Percentiles rank a stretch among this genome's conserved stretches.
These are phyloP conservation scores for Arthromyces matolae DNA, from an alignment of 768 basidiomycete species.

Conservation along the genomic window DNA sequence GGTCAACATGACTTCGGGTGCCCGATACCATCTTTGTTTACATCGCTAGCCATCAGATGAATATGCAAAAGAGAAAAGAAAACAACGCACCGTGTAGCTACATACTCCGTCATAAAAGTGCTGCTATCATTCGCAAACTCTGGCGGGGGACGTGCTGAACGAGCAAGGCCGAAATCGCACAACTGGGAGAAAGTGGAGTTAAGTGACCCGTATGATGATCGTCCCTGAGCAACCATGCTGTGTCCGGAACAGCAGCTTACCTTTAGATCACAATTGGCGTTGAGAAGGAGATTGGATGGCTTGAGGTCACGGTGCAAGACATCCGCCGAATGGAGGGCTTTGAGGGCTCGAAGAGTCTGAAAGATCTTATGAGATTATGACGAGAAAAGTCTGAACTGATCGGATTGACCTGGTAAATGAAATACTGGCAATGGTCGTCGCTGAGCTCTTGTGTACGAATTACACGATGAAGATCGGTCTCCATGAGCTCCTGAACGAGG, in stretches of 20 bases:
- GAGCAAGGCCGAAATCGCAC: constrained; percentile 86
- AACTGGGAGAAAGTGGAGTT: constrained; percentile 36
- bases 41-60: neutral
- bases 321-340: constrained; percentile 92
- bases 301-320: constrained; percentile 96
- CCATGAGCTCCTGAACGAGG: constrained; percentile 69
- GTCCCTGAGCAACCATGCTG: neutral
- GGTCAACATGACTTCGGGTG: constrained; percentile 97
- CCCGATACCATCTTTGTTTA: constrained; percentile 81
- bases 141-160: constrained; percentile 71
- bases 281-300: constrained; percentile 91
- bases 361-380: neutral
- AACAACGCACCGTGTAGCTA: constrained; percentile 73
- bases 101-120: constrained; percentile 91
- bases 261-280: constrained; percentile 96
- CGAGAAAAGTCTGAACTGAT: constrained; percentile 3
- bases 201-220: neutral
- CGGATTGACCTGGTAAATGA: constrained; percentile 81
- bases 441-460: constrained; percentile 91
- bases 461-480: constrained; percentile 94
- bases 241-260: constrained; percentile 39
- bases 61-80: neutral
- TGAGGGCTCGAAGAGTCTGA: constrained; percentile 90
- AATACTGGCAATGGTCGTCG: constrained; percentile 96
- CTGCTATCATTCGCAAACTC: constrained; percentile 72